Base-by-base conservation (phyloP, 176 grass and related monocot species). In the Musa beccarii region DNA sequence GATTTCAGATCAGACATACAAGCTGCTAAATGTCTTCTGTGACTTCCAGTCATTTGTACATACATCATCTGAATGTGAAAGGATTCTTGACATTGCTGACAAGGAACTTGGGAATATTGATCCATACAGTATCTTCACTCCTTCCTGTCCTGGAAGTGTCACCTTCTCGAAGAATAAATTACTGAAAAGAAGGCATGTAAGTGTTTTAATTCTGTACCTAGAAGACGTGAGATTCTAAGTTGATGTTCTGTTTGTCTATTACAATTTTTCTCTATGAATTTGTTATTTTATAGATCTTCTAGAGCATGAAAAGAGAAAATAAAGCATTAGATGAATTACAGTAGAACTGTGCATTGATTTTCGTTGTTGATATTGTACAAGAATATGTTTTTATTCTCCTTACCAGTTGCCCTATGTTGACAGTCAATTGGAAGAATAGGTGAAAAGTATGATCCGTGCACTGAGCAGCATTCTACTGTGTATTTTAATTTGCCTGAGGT, bases 1-100 rank as follows among this genome's bases (percentile, higher is more conserved):
- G 78, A 99, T 99, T 71, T 99, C 90, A n/a, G 95, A 99, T 84
- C 82, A 91, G 84, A 99, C 90, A 86, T 99, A 90, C 77, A 99
- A 63, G 84, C 76, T 85, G 54, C 81, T 99, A 79, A 94, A 99
- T 66, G 56, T 99, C 81, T 94, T 87, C 88, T 94, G 95, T 64
- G 86, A 94, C 52, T 89, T 81, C 8, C 63, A 94, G 63, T 99
- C 95, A 23, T 99, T 99, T 89, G 82, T 99, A 28, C 86, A 94
- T 78, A 14, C 88, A 14, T 94, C 95, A 83, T 56, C 82, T 71
- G 64, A 89, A 34, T 92, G 95, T 34, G 84, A 91, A 3, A 91
- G 84, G 76, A 84, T 89, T 79, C 73, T 99, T 85, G 86, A 94
- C 69, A 85, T 89, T 84, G 95, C 95, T 78, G 82, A 81, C 63